Conservation (phyloP, 1,139 yeast species). For the Eremothecium gossypii region DNA sequence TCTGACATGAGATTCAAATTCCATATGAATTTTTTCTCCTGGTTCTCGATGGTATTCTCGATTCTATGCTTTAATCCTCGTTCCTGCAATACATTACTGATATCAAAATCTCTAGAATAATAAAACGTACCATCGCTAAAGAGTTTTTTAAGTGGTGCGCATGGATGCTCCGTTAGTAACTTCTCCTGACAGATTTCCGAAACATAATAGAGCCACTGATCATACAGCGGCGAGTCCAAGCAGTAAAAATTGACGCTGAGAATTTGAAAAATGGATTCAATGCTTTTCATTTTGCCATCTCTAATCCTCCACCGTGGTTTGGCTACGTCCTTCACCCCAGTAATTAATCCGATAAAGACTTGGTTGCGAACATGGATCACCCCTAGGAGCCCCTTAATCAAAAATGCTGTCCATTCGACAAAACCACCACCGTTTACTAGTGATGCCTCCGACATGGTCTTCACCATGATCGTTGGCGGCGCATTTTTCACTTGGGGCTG, state of each 20-base stretch:
- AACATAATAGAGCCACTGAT: conserved; percentile 30
- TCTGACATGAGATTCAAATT: conserved; percentile 51
- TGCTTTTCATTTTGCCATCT: conserved; percentile 22
- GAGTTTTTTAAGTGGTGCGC: conserved; percentile 47
- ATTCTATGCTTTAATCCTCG: conserved; percentile 35
- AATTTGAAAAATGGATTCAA: conserved; percentile 45
- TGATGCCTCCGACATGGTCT: conserved; percentile 35
- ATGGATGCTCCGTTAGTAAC: conserved; percentile 43
- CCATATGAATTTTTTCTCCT: conserved; percentile 57
- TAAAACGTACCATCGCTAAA: conserved; percentile 57
- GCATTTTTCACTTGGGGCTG: conserved; percentile 2
- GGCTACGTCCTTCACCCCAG: conserved; percentile 49
- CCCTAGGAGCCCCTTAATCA: conserved; percentile 46
- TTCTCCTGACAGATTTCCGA: conserved; percentile 30
- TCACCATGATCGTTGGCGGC: conserved; percentile 26
- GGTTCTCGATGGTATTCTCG: conserved; percentile 35
- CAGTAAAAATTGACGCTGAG: conserved; percentile 56
- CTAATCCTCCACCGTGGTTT: conserved; percentile 37
- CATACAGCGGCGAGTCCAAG: conserved; percentile 48
- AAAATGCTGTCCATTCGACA: conserved; percentile 3
- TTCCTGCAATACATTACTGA: conserved; percentile 53
- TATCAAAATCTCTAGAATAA: conserved; percentile 56
- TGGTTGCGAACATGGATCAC: conserved; percentile 45
- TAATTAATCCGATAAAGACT: conserved; percentile 49
- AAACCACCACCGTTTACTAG: conserved; percentile 20